Conservation (phyloP, 1,139 yeast genomes). For the Zygoascus meyerae region DNA sequence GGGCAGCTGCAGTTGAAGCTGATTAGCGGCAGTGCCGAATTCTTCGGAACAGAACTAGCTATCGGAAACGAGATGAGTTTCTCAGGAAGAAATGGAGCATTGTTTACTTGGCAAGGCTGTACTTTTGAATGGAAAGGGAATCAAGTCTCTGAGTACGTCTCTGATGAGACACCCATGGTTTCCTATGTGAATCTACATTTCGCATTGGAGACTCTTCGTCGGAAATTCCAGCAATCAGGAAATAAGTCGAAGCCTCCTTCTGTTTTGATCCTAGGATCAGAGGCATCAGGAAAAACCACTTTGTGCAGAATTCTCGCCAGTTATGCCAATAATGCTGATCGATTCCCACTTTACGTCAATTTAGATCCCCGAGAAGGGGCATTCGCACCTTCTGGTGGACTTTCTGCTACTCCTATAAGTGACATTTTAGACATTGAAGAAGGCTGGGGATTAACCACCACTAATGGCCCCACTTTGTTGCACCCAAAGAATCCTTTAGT, state of each 20-base stretch:
- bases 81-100: constrained; percentile 51
- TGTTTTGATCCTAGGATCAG: constrained; percentile 68
- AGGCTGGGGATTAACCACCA: constrained; percentile 79
- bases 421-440: constrained; percentile 76
- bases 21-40: constrained; percentile 69
- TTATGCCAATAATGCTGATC: constrained; percentile 66
- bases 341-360: constrained; percentile 65
- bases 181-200: constrained; percentile 67
- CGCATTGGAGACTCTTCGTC: constrained; percentile 62
- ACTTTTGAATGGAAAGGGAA: constrained; percentile 39
- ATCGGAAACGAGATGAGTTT: constrained; percentile 57
- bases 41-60: constrained; percentile 90
- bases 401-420: constrained; percentile 79
- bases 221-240: constrained; percentile 9
- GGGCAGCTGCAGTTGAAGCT: constrained; percentile 50
- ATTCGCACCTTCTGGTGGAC: constrained; percentile 76
- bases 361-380: constrained; percentile 77
- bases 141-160: constrained; percentile 49
- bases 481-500: constrained; percentile 88
- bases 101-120: constrained; percentile 56
- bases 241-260: constrained; percentile 42
- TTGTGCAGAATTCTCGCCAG: constrained; percentile 62
- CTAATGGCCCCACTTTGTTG: constrained; percentile 78
- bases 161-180: constrained; percentile 65
- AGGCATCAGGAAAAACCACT: constrained; percentile 72